Percentiles rank a stretch among this genome's conserved stretches.
phyloP scores from a whole-genome alignment of 2,329 filamentous ascomycete species.

The Trichoderma aggressivum region DNA sequence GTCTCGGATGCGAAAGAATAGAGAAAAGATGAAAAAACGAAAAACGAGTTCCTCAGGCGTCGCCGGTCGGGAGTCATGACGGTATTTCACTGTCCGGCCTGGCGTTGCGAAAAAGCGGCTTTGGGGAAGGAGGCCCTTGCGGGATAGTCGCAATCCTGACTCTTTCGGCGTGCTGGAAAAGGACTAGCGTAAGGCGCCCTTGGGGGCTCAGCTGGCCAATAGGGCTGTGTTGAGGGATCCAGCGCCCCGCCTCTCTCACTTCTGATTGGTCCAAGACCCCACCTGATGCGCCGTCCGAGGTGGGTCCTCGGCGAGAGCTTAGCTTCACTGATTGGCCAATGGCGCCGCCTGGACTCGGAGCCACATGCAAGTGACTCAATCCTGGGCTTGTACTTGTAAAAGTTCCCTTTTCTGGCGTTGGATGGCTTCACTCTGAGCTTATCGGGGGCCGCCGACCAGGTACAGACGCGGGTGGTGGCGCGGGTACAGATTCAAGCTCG shows the following conservation, averaged over 20 bases:
- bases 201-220: constrained; percentile 29
- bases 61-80: constrained; percentile 32
- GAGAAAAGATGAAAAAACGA: constrained; percentile 15
- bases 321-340: constrained; percentile 34
- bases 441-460: background rate
- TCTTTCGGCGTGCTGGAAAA: constrained; percentile 44
- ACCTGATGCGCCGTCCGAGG: constrained; percentile 27
- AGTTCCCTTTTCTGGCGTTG: background rate
- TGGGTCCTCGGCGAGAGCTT: constrained; percentile 36
- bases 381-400: constrained; percentile 4
- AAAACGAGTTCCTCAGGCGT: constrained; percentile 32
- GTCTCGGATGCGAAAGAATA: background rate
- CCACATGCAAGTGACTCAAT: constrained; percentile 32
- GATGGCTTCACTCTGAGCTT: background rate
- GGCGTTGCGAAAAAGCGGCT: constrained; percentile 4
- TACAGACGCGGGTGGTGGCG: background rate
- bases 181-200: constrained; percentile 32
- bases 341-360: constrained; percentile 1
- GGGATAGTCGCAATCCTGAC: constrained; percentile 36
- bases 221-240: background rate
- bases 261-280: constrained; percentile 31
- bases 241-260: constrained; percentile 10
- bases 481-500: background rate
- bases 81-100: constrained; percentile 35
- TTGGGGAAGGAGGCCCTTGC: constrained; percentile 14